phyloP scores from a whole-genome alignment of 1,139 yeast species.

The Entelexis paramagnoliae region DNA sequence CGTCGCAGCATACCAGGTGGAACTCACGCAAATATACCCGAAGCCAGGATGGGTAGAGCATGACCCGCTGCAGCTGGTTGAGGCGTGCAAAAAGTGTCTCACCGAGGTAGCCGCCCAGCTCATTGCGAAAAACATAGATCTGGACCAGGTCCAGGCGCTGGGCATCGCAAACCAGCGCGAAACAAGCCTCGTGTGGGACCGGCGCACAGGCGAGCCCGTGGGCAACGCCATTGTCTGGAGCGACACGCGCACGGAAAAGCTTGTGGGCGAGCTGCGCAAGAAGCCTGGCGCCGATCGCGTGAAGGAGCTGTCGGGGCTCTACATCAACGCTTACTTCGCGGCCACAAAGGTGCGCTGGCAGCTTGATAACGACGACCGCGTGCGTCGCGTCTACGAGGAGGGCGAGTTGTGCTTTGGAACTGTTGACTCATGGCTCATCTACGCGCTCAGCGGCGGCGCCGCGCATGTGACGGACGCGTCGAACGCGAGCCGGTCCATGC shows the following conservation, averaged over 20 bases:
- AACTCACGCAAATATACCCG: slow-evolving; percentile 40
- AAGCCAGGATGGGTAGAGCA: slow-evolving; percentile 75
- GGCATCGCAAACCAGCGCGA: slow-evolving; percentile 96
- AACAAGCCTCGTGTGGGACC: slow-evolving; percentile 85
- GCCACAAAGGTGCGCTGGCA: slow-evolving; percentile 89
- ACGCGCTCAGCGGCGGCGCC: slow-evolving; percentile 57
- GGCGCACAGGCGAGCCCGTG: slow-evolving; percentile 70
- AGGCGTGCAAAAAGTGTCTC: slow-evolving; percentile 46
- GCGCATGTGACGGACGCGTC: slow-evolving; percentile 77
- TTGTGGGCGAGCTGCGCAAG: slow-evolving; percentile 54
- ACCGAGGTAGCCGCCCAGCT: slow-evolving; percentile 31
- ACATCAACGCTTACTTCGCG: slow-evolving; percentile 82
- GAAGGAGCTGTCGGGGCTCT: slow-evolving; percentile 68
- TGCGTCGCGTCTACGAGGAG: slow-evolving; percentile 55
- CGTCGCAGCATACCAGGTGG: slow-evolving; percentile 80
- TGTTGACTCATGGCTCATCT: slow-evolving; percentile 87
- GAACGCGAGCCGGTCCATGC: slow-evolving; percentile 84
- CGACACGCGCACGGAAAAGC: slow-evolving; percentile 73
- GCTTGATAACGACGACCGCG: slow-evolving; percentile 65
- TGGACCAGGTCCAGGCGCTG: slow-evolving; percentile 36
- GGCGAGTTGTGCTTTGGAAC: slow-evolving; percentile 90
- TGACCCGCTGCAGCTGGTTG: slow-evolving; percentile 75
- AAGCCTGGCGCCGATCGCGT: slow-evolving; percentile 54
- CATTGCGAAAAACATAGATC: slow-evolving; percentile 27
- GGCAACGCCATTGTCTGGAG: slow-evolving; percentile 93